Percentiles rank a stretch among this genome's conserved stretches.
Evolutionary conservation across 441 rosid genomes (phyloP).

Genomic region (Lepidium campestre): DNA sequence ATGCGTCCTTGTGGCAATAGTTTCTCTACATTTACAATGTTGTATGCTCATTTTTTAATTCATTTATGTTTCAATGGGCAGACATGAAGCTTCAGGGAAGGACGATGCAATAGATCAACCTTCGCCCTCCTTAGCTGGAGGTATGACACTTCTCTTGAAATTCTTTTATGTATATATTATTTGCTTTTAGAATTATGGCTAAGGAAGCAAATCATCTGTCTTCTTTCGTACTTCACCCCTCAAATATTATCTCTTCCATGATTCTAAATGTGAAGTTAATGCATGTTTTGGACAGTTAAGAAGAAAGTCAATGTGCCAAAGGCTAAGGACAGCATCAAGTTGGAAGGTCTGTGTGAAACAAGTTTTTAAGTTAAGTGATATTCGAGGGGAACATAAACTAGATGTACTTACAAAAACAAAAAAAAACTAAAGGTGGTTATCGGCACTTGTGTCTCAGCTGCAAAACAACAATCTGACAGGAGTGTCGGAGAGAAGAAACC

Average conservation of each 20-base stretch:
- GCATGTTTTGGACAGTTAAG: constrained; percentile 34
- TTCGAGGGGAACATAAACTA: background rate
- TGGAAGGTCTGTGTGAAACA: constrained; percentile 53
- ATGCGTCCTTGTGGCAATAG: constrained; percentile 8
- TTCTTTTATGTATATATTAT: background rate
- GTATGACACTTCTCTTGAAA: constrained; percentile 25
- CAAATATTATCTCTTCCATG: constrained; percentile 25
- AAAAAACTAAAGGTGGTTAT: constrained; percentile 5
- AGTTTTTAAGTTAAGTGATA: background rate
- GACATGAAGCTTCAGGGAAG: constrained; percentile 39
- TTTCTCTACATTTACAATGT: background rate
- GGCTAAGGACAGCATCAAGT: constrained; percentile 48
- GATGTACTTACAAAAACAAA: background rate
- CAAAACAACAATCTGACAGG: constrained; percentile 72
- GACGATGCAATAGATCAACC: constrained; percentile 42
- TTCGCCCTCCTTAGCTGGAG: constrained; percentile 41
- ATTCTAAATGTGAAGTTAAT: constrained; percentile 33
- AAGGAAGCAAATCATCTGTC: background rate
- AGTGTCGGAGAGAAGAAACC: constrained; percentile 88
- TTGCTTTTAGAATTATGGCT: background rate
- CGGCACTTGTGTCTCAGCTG: constrained; percentile 20
- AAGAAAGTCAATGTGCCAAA: constrained; percentile 43
- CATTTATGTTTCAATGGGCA: constrained; percentile 30
- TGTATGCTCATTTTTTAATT: constrained; percentile 1
- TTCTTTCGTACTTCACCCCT: constrained; percentile 1